Base-by-base conservation (phyloP, 1,139 yeast species). In the Sporopachydermia cereana region DNA sequence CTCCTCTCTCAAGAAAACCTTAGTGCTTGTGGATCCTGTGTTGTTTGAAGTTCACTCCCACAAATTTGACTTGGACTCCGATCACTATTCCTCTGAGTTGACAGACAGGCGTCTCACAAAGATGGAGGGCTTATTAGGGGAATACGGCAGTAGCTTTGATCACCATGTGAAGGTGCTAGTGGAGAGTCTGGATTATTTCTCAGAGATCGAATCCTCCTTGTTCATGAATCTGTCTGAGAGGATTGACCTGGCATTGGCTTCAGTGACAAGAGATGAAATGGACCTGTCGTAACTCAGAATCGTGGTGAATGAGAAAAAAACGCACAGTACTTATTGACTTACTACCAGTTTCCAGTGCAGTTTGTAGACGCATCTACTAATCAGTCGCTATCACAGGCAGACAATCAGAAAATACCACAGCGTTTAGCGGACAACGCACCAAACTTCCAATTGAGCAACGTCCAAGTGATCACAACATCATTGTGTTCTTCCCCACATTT, bases 171-270 rank as follows among this genome's bases (percentile, higher is more conserved):
- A 69, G 41, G 76, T 73, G 24, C 71, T 83, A 48, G 69, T 77
- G 54, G 70, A 69, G 24, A 73, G 76, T 2, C 64, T 82, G 48
- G 71, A 71, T 49, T 71, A 69, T 46, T 72, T 70, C 50, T 86
- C 88, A 1, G 84, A 79, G 47, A 62, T 74, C 2, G 88, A 82
- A 50, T 77, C 81, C 43, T 72, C 78, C 36, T 72, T 70, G 45
- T 67, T 81, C 47, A 61, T 77, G 46, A 64, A 68, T 9, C 64
- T 83, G 46, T 71, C 73, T 44, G 76, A 76, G 43, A 63, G 76
- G 48, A 61, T 79, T 50, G 84, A 77, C 17, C 17, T 34, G 22
- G 39, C 39, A 7, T 34, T 34, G n/a, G 39, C 39, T n/a, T 7
- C 12, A 9, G 39, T 34, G 9, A 34, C 39, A 34, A 7, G 39